These are phyloP conservation scores for Mortierella claussenii DNA, from an alignment of 192 early-diverging fungal species.

Conservation along the genomic window DNA sequence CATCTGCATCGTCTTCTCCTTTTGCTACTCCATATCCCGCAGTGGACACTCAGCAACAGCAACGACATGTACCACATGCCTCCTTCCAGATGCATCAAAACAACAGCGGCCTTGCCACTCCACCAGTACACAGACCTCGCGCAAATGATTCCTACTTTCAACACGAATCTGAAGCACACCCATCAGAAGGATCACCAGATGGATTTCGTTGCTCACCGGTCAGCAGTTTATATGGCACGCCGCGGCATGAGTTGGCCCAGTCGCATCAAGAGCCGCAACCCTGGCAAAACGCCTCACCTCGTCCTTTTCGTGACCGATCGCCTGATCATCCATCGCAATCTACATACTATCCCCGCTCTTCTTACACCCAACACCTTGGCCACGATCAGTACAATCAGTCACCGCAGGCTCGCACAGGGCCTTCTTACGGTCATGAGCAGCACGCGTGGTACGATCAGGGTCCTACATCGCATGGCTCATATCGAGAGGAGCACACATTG, in stretches of 20 bases:
- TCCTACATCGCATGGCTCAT: not conserved
- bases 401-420: not conserved
- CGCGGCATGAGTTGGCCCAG: too few species aligned
- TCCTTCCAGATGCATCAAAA: not conserved
- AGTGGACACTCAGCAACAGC: too few species aligned
- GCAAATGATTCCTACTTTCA: not conserved
- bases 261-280: not conserved
- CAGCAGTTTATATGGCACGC: too few species aligned
- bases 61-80: not conserved
- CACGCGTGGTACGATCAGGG: not conserved
- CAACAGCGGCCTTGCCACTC: not conserved
- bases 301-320: not conserved
- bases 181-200: too few species aligned
- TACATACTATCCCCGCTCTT: not conserved
- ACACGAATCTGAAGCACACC: too few species aligned
- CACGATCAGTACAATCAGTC: not conserved
- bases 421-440: not conserved
- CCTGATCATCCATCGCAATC: not conserved
- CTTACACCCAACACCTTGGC: not conserved
- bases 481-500: constrained; percentile 4
- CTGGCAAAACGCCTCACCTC: not conserved
- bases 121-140: not conserved
- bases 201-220: not conserved
- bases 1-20: not conserved
- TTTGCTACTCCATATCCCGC: too few species aligned